These are phyloP conservation scores for Monascus purpureus DNA, from an alignment of 495 filamentous ascomycete genomes.

Conservation along the genomic window DNA sequence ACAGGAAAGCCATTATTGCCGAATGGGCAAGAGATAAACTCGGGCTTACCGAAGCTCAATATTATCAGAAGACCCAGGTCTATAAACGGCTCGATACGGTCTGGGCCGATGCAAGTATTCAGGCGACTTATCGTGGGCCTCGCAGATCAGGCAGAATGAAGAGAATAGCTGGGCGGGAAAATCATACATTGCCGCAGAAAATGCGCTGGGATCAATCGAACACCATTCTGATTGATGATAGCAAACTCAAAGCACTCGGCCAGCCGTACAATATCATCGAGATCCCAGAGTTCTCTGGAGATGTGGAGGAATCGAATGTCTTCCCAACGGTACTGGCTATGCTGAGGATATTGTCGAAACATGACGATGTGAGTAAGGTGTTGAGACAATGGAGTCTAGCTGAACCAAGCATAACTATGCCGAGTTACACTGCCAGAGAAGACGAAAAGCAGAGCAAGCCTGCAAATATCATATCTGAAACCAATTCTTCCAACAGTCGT, in stretches of 20 bases:
- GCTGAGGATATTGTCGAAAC: constrained; percentile 18
- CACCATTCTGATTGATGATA: constrained; percentile 84
- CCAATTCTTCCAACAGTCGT: no score
- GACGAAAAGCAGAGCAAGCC: no score
- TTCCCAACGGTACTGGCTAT: constrained; percentile 18
- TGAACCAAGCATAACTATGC: constrained; percentile 1
- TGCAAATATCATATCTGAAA: no score
- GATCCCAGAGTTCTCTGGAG: constrained; percentile 56
- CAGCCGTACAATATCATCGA: constrained; percentile 76
- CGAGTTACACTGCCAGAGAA: not conserved
- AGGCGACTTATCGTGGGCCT: constrained; percentile 26
- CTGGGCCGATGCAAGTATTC: constrained; percentile 48
- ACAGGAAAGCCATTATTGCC: constrained; percentile 41
- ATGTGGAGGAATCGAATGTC: constrained; percentile 16
- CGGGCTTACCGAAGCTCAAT: constrained; percentile 47
- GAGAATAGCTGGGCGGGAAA: constrained; percentile 1
- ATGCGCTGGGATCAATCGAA: constrained; percentile 63
- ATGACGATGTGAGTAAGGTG: constrained; percentile 28
- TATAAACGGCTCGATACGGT: constrained; percentile 70
- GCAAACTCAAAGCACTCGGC: constrained; percentile 55
- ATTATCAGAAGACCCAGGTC: constrained; percentile 57
- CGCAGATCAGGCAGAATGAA: not conserved
- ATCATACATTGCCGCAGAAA: not conserved
- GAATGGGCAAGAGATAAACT: constrained; percentile 74
- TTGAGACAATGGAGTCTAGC: constrained; percentile 12